Percentiles rank a stretch among this genome's conserved stretches.
Conservation (phyloP, 306 rosid genomes). For the Trifolium repens region DNA sequence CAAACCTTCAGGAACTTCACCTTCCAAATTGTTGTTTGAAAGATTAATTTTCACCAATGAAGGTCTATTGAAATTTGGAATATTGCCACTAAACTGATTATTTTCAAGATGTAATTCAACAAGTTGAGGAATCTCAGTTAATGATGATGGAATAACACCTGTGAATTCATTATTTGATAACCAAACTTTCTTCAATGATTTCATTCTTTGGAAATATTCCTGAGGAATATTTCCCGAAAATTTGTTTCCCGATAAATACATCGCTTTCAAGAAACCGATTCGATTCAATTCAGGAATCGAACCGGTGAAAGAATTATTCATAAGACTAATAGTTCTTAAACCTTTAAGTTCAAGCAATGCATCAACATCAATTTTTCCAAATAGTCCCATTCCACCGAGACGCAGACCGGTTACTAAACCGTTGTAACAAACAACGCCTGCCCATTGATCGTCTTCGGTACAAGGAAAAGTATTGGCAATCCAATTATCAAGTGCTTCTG, state of each 20-base stretch:
- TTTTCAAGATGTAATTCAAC: constrained; percentile 65
- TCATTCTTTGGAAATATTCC: constrained; percentile 60
- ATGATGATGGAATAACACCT: constrained; percentile 62
- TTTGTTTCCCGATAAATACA: constrained; percentile 64
- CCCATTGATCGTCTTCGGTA: constrained; percentile 47
- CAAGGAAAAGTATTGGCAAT: constrained; percentile 53
- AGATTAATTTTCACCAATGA: constrained; percentile 46
- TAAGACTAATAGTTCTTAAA: constrained; percentile 59
- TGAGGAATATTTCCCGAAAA: constrained; percentile 71
- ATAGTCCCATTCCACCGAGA: constrained; percentile 53
- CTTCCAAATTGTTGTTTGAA: constrained; percentile 76
- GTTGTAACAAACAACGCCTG: constrained; percentile 54
- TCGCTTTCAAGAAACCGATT: constrained; percentile 56
- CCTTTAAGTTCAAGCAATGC: constrained; percentile 53
- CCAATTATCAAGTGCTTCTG: constrained; percentile 55
- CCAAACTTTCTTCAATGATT: constrained; percentile 70
- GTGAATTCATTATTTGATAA: constrained; percentile 62
- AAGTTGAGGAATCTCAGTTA: constrained; percentile 50
- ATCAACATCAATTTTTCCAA: constrained; percentile 52
- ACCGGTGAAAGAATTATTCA: constrained; percentile 65
- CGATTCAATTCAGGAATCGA: constrained; percentile 65
- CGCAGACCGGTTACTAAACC: constrained; percentile 64
- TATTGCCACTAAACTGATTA: constrained; percentile 64
- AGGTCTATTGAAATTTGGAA: constrained; percentile 49
- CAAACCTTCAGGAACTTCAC: constrained; percentile 62